Percentiles rank a stretch among this genome's conserved stretches.
Conservation (phyloP, 441 rosid genomes). For the Pelargonium exstipulatum region DNA sequence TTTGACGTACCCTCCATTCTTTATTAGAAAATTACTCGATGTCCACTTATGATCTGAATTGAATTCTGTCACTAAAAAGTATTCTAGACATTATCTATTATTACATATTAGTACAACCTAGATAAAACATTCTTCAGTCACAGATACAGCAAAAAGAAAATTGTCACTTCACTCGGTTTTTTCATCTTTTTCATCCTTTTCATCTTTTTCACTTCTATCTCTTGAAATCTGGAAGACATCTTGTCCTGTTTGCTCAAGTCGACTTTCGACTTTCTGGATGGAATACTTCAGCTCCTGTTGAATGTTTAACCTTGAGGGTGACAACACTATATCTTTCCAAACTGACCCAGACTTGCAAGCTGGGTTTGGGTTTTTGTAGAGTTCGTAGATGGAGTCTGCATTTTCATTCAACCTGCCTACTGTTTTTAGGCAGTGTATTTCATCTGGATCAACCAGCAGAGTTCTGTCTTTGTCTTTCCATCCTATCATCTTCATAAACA, state of each 20-base stretch:
- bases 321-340: conserved; percentile 51
- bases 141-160: conserved; percentile 11
- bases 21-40: conserved; percentile 12
- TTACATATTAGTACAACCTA: conserved; percentile 18
- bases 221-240: conserved; percentile 12
- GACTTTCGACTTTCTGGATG: conserved; percentile 40
- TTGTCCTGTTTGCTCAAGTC: not conserved
- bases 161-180: conserved; percentile 3
- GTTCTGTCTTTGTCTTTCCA: conserved; percentile 60
- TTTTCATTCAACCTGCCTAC: conserved; percentile 41
- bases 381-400: conserved; percentile 58
- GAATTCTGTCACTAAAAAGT: conserved; percentile 8
- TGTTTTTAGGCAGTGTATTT: conserved; percentile 38
- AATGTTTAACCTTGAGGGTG: conserved; percentile 39
- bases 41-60: conserved; percentile 13
- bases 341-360: conserved; percentile 46
- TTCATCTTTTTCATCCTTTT: too few species aligned
- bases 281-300: conserved; percentile 41
- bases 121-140: conserved; percentile 18
- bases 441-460: conserved; percentile 58
- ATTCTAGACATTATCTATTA: conserved; percentile 12
- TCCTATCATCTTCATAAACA: conserved; percentile 51
- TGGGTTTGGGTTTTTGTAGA: conserved; percentile 38
- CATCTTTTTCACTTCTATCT: not conserved
- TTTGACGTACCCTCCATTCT: not conserved